A percentile compares a stretch with the other conserved stretches of the same genome.
Conservation (phyloP, 176 grass and related monocot species). For the Pontederia crassipes region DNA sequence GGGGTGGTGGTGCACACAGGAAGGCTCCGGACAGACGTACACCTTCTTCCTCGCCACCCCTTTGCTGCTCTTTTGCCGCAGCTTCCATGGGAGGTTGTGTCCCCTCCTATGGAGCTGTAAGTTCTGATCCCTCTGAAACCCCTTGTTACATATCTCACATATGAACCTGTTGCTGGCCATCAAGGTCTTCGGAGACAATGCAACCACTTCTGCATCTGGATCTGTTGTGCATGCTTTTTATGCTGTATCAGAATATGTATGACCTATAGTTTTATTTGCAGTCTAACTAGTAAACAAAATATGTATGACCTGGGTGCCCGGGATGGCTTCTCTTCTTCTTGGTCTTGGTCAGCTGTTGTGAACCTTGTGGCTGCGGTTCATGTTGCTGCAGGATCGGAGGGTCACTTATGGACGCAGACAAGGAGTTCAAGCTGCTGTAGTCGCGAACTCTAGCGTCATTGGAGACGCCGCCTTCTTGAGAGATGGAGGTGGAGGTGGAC, state of each 20-base stretch:
- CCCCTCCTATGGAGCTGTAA: slow-evolving; percentile 6
- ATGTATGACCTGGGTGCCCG: not conserved
- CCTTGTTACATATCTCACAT: slow-evolving; percentile 9
- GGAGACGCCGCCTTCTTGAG: too few relatives aligned
- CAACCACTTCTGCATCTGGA: slow-evolving; percentile 11
- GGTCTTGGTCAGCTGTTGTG: not conserved
- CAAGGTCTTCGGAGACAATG: slow-evolving; percentile 6
- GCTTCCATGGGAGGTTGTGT: slow-evolving; percentile 8
- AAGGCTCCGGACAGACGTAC: slow-evolving; percentile 9
- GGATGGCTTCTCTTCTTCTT: slow-evolving; percentile 6
- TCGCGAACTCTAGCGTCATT: too few relatives aligned
- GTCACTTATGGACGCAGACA: too few relatives aligned
- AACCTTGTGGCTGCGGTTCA: too few relatives aligned
- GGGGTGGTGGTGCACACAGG: slow-evolving; percentile 5
- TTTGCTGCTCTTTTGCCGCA: not conserved
- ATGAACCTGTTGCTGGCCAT: not conserved
- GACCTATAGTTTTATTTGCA: not conserved
- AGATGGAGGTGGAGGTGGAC: too few relatives aligned
- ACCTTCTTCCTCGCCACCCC: not conserved
- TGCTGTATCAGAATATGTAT: not conserved
- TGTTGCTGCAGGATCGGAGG: too few relatives aligned
- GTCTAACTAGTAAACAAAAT: not conserved
- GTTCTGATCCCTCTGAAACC: slow-evolving; percentile 8
- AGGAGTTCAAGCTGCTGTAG: too few relatives aligned
- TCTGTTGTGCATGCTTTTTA: not conserved